These are phyloP conservation scores for Botryosphaeria dothidea DNA, from an alignment of 2,329 filamentous ascomycete species.

Conservation along the genomic window DNA sequence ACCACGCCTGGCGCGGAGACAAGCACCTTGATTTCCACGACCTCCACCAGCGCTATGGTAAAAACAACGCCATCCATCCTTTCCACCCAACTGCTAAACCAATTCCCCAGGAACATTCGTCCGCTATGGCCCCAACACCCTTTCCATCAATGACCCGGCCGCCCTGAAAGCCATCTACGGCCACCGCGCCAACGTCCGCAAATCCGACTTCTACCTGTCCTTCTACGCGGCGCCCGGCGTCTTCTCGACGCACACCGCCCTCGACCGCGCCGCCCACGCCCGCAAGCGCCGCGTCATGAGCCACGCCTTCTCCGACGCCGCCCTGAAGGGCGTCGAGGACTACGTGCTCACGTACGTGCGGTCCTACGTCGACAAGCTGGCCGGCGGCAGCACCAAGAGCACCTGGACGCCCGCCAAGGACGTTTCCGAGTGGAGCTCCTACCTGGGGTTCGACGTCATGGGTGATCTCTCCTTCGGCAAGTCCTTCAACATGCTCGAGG, in stretches of 20 bases:
- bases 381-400: background rate
- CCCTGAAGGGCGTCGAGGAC: constrained; percentile 48
- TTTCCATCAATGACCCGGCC: constrained; percentile 72
- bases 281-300: constrained; percentile 48
- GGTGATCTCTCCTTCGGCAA: constrained; percentile 50
- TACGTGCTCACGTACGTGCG: constrained; percentile 47
- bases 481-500: constrained; percentile 46
- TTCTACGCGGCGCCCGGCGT: constrained; percentile 46
- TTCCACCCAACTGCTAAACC: background rate
- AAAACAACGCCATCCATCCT: background rate
- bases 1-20: constrained; percentile 73
- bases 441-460: constrained; percentile 54
- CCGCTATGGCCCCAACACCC: constrained; percentile 73
- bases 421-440: background rate
- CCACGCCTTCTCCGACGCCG: constrained; percentile 49
- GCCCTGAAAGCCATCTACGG: constrained; percentile 38
- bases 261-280: constrained; percentile 48
- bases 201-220: constrained; percentile 30
- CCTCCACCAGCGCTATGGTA: constrained; percentile 70
- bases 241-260: constrained; percentile 46
- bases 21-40: constrained; percentile 72
- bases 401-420: background rate
- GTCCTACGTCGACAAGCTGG: constrained; percentile 39
- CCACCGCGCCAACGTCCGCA: constrained; percentile 9
- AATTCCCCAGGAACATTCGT: constrained; percentile 49